These are phyloP conservation scores for Aspergillus sp. DNA, from an alignment of 2,329 filamentous ascomycete genomes.

Conservation along the genomic window DNA sequence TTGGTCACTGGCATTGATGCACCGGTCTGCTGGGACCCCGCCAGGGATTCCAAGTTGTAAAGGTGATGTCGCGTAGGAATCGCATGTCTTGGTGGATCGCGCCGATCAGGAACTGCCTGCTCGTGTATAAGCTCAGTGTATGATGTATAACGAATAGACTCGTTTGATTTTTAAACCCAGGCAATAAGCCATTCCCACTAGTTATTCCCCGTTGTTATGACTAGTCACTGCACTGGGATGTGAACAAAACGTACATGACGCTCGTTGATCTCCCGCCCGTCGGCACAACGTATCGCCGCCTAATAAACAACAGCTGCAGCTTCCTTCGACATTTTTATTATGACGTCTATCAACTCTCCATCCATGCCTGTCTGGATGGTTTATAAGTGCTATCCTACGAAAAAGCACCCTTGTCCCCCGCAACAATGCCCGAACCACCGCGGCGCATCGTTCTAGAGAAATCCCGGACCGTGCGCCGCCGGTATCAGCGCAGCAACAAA, in stretches of 20 bases:
- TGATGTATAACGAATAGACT: no score
- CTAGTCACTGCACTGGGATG: no score
- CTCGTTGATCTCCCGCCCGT: background rate
- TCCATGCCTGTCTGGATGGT: no score
- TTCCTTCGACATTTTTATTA: background rate
- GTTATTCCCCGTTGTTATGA: no score
- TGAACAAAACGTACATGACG: no score
- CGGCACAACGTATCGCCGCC: constrained; percentile 30
- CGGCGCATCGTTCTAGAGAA: constrained; percentile 33
- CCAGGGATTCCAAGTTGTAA: constrained; percentile 21
- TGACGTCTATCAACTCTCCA: no score
- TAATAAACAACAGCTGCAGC: constrained; percentile 1
- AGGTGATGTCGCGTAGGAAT: background rate
- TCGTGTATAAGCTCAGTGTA: no score
- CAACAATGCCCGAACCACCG: constrained; percentile 25
- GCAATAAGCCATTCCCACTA: no score
- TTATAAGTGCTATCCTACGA: no score
- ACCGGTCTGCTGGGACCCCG: constrained; percentile 57
- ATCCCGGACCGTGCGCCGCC: constrained; percentile 33
- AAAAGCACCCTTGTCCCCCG: no score
- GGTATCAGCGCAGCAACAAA: constrained; percentile 35
- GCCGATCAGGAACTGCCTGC: constrained; percentile 8
- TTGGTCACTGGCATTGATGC: constrained; percentile 53
- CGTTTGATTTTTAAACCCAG: no score
- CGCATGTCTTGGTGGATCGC: no score